These are phyloP conservation scores for Hypomontagnella submonticulosa DNA, from an alignment of 495 filamentous ascomycete species.

Conservation along the genomic window DNA sequence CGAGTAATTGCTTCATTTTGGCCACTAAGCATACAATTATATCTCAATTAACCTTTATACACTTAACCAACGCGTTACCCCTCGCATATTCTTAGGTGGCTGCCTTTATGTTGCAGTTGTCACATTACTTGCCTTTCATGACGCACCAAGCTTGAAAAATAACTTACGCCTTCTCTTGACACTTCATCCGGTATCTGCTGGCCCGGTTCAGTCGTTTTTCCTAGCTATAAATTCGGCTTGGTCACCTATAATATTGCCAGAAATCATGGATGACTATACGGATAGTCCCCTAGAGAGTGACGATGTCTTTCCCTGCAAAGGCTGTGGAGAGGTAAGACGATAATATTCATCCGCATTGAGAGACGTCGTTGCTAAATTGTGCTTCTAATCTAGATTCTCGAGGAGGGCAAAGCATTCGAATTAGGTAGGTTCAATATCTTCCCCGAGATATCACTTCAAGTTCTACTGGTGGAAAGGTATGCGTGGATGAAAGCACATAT, in stretches of 20 bases:
- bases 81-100: not conserved
- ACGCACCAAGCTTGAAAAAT: slow-evolving; percentile 25
- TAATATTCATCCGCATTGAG: not conserved
- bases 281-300: slow-evolving; percentile 89
- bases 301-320: slow-evolving; percentile 94
- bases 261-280: slow-evolving; percentile 69
- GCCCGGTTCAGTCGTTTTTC: slow-evolving; percentile 7
- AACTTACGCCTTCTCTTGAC: slow-evolving; percentile 2
- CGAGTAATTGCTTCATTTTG: not conserved
- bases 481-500: slow-evolving; percentile 19
- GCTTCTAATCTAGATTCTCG: slow-evolving; percentile 75
- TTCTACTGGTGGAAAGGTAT: slow-evolving; percentile 16
- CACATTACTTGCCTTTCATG: slow-evolving; percentile 40
- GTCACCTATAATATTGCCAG: slow-evolving; percentile 11
- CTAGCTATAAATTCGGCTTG: slow-evolving; percentile 14
- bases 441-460: slow-evolving; percentile 5
- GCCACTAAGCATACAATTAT: not conserved
- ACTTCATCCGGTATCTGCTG: not conserved
- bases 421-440: slow-evolving; percentile 73
- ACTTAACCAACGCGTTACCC: too few species aligned
- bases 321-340: slow-evolving; percentile 86
- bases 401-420: slow-evolving; percentile 99
- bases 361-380: slow-evolving; percentile 38
- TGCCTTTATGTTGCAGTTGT: slow-evolving; percentile 32
- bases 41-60: too few species aligned